Evolutionary conservation across 768 basidiomycete species (phyloP), one percentile per base, ranked within the genome.

Genomic region (Crassisporium funariophilum): DNA sequence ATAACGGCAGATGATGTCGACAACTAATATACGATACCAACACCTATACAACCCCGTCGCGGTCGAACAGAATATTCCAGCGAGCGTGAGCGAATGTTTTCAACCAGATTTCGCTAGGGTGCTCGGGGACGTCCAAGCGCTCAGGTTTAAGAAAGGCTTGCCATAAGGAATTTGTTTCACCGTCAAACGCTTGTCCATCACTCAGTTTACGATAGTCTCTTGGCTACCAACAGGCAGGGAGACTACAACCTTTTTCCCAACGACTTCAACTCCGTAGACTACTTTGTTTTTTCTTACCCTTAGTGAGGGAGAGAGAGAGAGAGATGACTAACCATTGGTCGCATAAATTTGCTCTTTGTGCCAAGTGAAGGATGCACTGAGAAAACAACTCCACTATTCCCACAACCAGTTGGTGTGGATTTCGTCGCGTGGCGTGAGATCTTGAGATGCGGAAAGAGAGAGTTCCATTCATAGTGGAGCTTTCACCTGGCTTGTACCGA

Each of bases 241-340:
- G 88, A 93, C 53, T 81, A 86, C 64, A 91, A 90, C 64, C 75
- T 93, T 39, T 62, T 95, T 46, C 83, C 90, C 0, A 93, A 98
- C 61, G 95, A 98, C 71, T 98, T 98, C 60, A 89, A 93, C 54
- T 93, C 91, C n/a, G n/a, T n/a, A n/a, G n/a, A n/a, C 7, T 95
- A 84, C 92, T 40, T 51, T 84, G 71, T 31, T 10, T 33, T 4
- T 17, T 33, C 24, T 19, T 13, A 8, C n/a, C 13, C 6, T 7
- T 31, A 17, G 8, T 42, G 34, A 41, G 53, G 27, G 11, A n/a
- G n/a, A n/a, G n/a, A n/a, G n/a, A 47, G 86, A 82, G 97, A 97
- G 94, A 94, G 93, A 65, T 94, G 94, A 61, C 98, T 98, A 75
- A 93, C 91, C 65, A 90, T 88, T 24, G 95, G 98, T 64, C 79